These are phyloP conservation scores for Acidomyces sp. DNA, from an alignment of 495 filamentous ascomycete species.

Conservation along the genomic window DNA sequence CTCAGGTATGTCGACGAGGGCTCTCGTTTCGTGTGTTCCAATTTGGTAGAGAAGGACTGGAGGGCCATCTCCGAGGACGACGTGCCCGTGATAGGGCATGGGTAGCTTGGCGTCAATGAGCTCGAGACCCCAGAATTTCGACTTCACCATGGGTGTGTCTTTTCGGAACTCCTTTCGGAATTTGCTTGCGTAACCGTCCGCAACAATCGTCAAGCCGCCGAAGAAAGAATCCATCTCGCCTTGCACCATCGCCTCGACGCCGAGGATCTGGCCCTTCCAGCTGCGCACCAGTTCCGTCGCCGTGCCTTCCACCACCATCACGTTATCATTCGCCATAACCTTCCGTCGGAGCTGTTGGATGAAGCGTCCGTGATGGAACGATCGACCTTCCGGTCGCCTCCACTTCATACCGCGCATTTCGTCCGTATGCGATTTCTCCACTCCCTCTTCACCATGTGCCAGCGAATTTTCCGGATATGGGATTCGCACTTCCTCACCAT, in stretches of 20 bases:
- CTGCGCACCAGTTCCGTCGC: slow-evolving; percentile 35
- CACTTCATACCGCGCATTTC: slow-evolving; percentile 19
- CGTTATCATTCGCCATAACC: slow-evolving; percentile 29
- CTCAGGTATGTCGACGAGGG: slow-evolving; percentile 80
- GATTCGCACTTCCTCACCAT: slow-evolving; percentile 63
- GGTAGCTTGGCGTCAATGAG: slow-evolving; percentile 76
- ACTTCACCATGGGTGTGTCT: slow-evolving; percentile 54
- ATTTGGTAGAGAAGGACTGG: slow-evolving; percentile 95
- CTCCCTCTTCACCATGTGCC: slow-evolving; percentile 8
- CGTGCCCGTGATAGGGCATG: slow-evolving; percentile 62
- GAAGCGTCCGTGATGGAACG: slow-evolving; percentile 36
- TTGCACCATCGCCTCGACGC: slow-evolving; percentile 55
- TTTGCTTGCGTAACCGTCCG: slow-evolving; percentile 86
- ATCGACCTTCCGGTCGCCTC: slow-evolving; percentile 30
- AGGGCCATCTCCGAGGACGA: slow-evolving; percentile 63
- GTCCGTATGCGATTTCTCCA: slow-evolving; percentile 4
- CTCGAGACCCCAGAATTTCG: slow-evolving; percentile 85
- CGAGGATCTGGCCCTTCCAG: slow-evolving; percentile 43
- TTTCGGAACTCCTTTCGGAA: slow-evolving; percentile 72
- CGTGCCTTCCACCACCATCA: slow-evolving; percentile 38
- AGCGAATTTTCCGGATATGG: slow-evolving; percentile 42
- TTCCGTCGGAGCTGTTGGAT: slow-evolving; percentile 28
- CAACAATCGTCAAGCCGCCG: slow-evolving; percentile 70
- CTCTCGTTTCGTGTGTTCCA: slow-evolving; percentile 83
- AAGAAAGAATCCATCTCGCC: slow-evolving; percentile 61